Conservation (phyloP, 805 yeast genomes). For the Maudiozyma barnettii region DNA sequence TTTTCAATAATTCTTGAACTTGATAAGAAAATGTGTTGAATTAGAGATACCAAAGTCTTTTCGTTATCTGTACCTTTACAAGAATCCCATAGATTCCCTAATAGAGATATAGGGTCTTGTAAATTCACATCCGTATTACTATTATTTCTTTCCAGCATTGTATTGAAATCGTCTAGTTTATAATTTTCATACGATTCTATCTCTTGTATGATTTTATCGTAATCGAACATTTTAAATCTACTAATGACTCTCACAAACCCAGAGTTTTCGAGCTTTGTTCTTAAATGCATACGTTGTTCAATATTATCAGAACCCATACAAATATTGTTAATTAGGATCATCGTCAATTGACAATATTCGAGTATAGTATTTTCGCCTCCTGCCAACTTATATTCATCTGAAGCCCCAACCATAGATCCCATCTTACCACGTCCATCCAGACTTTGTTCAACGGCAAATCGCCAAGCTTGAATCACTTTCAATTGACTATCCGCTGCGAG, state of each 20-base stretch:
- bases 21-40: conserved; percentile 28
- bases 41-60: conserved; percentile 38
- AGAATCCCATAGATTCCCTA: conserved; percentile 39
- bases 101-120: conserved; percentile 57
- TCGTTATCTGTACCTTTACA: conserved; percentile 52
- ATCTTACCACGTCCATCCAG: conserved; percentile 78
- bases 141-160: conserved; percentile 17
- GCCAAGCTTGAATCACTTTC: conserved; percentile 57
- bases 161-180: conserved; percentile 28
- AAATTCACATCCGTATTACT: conserved; percentile 32
- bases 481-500: conserved; percentile 16
- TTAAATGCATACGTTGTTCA: conserved; percentile 25
- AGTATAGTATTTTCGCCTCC: conserved; percentile 35
- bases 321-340: conserved; percentile 26
- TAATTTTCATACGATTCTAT: conserved; percentile 50
- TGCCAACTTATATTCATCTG: conserved; percentile 55
- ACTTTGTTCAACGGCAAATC: conserved; percentile 53
- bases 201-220: conserved; percentile 57
- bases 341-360: conserved; percentile 27
- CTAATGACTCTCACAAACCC: conserved; percentile 28
- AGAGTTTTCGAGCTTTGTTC: conserved; percentile 26
- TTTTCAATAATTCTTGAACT: conserved; percentile 20
- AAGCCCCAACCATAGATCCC: conserved; percentile 89
- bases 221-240: conserved; percentile 46
- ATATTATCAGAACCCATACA: conserved; percentile 22